Evolutionary conservation across 768 basidiomycete species (phyloP), one percentile per base, ranked within the genome.

Genomic region (Panellus pusillus): DNA sequence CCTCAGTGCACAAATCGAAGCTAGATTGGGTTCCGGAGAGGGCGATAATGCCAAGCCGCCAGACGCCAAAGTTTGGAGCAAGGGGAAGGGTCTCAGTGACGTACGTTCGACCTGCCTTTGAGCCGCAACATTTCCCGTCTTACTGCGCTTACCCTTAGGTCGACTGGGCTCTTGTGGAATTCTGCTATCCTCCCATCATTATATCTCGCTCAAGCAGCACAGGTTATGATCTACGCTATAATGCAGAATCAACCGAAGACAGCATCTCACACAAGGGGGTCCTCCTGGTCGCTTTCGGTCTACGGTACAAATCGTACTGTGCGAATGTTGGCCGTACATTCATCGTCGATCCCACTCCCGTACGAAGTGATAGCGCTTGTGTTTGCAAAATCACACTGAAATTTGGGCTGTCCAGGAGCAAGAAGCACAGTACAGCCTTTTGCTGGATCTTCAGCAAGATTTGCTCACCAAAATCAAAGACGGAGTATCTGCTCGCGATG

Each of bases 171-270:
- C 80, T 86, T 2, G 87, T 89, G 6, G 97, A 99, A 70, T 96
- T 95, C 71, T 90, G 91, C 61, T 98, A 96, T 70, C 83, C 91
- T 2, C 94, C 96, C 2, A 95, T 98, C 68, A 91, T 98, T 66
- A 96, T 98, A 61, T 98, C 95, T 6, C 88, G 87, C 38, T 89
- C 91, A 8, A 88, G 88, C 32, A 81, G 78, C 55, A 77, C 80
- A 9, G 90, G 91, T 7, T 98, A 96, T 68, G 96, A 98, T 68
- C 75, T 98, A 44, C 84, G 87, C 54, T 87, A 88, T 37, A 89
- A 87, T 1, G 93, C 92, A 0, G 87, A 93, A 67, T 93, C 95
- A 6, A 86, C 91, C 18, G 75, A 81, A 24, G 90, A 96, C 63
- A 78, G 80, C 54, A 88, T 98, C 60, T 85, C 90, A 44, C 82